A percentile compares a stretch with the other conserved stretches of the same genome.
Conservation (phyloP, 2,329 filamentous ascomycete genomes). For the Botrytis fragariae region DNA sequence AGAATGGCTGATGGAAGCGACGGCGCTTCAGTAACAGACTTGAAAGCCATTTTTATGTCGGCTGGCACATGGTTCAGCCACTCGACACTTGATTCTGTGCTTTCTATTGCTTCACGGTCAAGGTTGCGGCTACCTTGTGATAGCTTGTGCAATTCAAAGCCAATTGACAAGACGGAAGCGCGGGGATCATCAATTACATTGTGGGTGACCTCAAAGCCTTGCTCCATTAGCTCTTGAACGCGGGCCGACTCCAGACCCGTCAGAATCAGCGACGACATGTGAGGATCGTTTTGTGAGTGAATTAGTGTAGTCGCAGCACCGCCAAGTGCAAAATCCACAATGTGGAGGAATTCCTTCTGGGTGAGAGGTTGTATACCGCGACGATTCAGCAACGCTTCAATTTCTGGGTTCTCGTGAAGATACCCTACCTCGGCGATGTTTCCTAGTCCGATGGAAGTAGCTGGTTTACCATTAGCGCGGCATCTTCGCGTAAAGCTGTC, state of each 20-base stretch:
- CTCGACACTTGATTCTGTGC: no score
- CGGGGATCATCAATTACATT: slow-evolving; percentile 13
- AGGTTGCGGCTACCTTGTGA: no score
- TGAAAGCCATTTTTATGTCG: no score
- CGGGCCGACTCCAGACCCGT: slow-evolving; percentile 21
- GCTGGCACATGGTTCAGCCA: no score
- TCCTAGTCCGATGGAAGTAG: slow-evolving; percentile 33
- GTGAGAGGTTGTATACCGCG: slow-evolving; percentile 41
- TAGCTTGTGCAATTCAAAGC: no score
- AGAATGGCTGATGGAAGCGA: no score
- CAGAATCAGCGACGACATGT: slow-evolving; percentile 2
- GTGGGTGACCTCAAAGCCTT: slow-evolving; percentile 18
- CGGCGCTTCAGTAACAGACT: no score
- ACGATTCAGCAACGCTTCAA: slow-evolving; percentile 40
- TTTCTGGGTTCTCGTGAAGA: slow-evolving; percentile 40
- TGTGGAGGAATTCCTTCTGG: slow-evolving; percentile 23
- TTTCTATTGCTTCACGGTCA: slow-evolving; percentile 19
- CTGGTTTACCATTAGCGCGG: slow-evolving; percentile 30
- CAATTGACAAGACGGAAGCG: background rate
- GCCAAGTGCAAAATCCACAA: slow-evolving; percentile 20
- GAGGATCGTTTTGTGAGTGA: no score
- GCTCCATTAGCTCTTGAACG: slow-evolving; percentile 5
- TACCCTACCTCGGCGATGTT: slow-evolving; percentile 42
- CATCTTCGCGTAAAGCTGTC: slow-evolving; percentile 38
- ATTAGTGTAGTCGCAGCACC: slow-evolving; percentile 22